Conservation (phyloP, 345 rosid genomes). For the Litchi chinensis region DNA sequence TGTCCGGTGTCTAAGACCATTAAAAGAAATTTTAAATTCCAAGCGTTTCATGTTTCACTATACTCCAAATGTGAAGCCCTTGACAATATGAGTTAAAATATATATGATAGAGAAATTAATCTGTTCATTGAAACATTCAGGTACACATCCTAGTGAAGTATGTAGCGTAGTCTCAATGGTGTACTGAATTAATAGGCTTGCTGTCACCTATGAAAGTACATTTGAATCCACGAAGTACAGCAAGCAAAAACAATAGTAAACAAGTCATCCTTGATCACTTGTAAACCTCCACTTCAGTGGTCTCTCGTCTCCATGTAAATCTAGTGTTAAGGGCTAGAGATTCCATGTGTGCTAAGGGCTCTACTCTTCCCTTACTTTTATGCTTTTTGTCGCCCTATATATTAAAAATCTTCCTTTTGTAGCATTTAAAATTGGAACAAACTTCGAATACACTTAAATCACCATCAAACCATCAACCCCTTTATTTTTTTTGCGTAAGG, state of each 20-base stretch:
- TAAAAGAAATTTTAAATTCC: background rate
- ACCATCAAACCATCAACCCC: slow-evolving; percentile 7
- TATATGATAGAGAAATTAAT: too few species aligned
- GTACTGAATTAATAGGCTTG: background rate
- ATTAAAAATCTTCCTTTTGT: background rate
- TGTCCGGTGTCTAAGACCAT: background rate
- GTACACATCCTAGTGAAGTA: too few species aligned
- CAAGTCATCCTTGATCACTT: too few species aligned
- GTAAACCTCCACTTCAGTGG: too few species aligned
- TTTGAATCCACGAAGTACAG: background rate
- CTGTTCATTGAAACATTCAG: too few species aligned
- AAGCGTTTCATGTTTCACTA: too few species aligned
- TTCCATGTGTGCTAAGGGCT: slow-evolving; percentile 16
- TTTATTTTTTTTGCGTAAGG: slow-evolving; percentile 21
- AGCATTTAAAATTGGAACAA: background rate
- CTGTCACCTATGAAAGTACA: background rate
- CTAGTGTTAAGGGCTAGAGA: background rate
- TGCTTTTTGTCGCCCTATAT: background rate
- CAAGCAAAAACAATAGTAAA: background rate
- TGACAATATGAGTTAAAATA: too few species aligned
- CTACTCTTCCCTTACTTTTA: background rate
- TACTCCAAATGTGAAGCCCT: too few species aligned
- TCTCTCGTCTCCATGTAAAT: too few species aligned
- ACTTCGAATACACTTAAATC: slow-evolving; percentile 12
- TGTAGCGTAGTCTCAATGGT: background rate